Base-by-base conservation (phyloP, 2,329 filamentous ascomycete species). In the Metarhizium guizhouense region DNA sequence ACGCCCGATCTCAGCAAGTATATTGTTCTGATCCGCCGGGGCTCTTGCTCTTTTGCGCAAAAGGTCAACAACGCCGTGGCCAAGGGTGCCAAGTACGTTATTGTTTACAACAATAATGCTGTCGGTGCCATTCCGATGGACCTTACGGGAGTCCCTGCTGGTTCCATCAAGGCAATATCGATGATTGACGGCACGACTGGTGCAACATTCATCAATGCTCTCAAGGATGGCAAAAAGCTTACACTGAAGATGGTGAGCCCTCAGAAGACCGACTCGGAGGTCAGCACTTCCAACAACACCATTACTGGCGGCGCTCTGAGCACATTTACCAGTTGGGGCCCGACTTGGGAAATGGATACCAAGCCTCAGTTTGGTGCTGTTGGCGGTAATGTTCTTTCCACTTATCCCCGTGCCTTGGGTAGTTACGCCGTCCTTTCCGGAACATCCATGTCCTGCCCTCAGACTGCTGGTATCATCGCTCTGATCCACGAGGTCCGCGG, bases 51-150 rank as follows among this genome's bases (percentile, higher is more conserved):
- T 0, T 84, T 84, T 57, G 70, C 72, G 2, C 61, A 73, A 13
- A 85, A 86, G 70, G 76, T 75, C 2, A 63, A 70, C 45, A 80
- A 82, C 56, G 78, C 79, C 4, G 76, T 71, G 2, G 74, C 72
- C 6, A 74, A 74, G 51, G 84, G 84, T 11, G 84, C 81, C 52
- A 76, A 79, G 63, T 84, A 85, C 59, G 67, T 87, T 54, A 68
- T 87, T 60, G 71, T 84, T 62, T 86, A 85, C 68, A 85, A 85
- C 68, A 85, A 85, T 72, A 82, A 80, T 59, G 58, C 53, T 18
- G 59, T 61, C 6, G 71, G 68, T 14, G 69, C 74, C 3, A 59
- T 64, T 4, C 58, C 62, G 7, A 70, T 73, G 11, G 66, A 72
- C 42, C 68, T 72, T 3, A 59, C 63, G 0, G 34, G 48, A 1